Conservation (phyloP, 768 basidiomycete genomes). For the Pleurotus salmoneostramineus region DNA sequence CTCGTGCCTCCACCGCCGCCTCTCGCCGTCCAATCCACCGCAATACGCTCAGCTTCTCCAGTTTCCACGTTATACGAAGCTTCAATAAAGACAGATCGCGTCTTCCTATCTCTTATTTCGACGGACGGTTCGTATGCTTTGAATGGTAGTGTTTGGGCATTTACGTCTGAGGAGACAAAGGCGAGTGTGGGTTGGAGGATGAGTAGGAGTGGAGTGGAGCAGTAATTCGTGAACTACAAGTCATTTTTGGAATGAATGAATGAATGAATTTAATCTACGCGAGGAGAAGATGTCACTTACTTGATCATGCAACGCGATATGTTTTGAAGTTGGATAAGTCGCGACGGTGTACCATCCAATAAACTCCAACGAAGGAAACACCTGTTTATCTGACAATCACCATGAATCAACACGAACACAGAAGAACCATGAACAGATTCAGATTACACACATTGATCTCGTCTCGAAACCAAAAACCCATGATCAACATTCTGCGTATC, state of each 20-base stretch:
- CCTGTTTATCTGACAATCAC: constrained; percentile 78
- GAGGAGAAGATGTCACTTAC: constrained; percentile 34
- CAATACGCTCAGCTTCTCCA: constrained; percentile 97
- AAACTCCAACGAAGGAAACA: constrained; percentile 95
- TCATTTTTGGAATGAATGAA: constrained; percentile 2
- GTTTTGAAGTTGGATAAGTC: constrained; percentile 62
- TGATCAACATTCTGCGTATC: constrained; percentile 67
- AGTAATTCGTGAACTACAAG: constrained; percentile 73
- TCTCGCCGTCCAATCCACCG: constrained; percentile 92
- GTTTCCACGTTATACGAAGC: constrained; percentile 90
- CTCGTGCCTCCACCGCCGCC: constrained; percentile 81
- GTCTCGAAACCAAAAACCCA: constrained; percentile 75
- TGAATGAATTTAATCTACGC: background rate
- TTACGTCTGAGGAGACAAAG: constrained; percentile 44
- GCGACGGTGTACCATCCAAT: constrained; percentile 98
- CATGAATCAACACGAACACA: background rate
- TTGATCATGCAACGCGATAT: constrained; percentile 85
- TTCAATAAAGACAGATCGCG: constrained; percentile 79
- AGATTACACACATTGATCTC: constrained; percentile 70
- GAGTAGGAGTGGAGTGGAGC: constrained; percentile 87
- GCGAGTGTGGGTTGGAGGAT: constrained; percentile 58
- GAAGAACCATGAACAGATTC: background rate
- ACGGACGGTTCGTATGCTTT: constrained; percentile 92
- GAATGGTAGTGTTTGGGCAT: constrained; percentile 78
- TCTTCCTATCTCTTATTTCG: constrained; percentile 76